Base-by-base conservation (phyloP, 2,329 filamentous ascomycete species). In the Atkinsonella hypoxylon region DNA sequence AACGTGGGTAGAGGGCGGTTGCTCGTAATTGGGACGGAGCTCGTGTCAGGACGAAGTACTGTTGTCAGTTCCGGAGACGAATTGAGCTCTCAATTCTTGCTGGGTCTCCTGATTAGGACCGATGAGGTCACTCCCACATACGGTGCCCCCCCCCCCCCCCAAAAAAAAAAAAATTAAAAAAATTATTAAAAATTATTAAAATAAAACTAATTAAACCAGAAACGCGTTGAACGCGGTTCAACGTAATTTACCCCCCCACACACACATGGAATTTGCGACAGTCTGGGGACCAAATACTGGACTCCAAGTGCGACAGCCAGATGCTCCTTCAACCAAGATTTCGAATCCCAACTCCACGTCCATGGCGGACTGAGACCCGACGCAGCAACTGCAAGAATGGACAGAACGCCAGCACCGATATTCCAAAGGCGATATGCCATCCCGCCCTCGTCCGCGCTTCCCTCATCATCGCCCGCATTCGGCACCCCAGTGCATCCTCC, bases 381-480 rank as follows among this genome's bases (percentile, higher is more conserved):
- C 18, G 30, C 10, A 15, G 17, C 10, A 13, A 12, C 18, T 8
- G 38, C 41, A 43, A 54, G 20, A 34, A 70, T 71, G 68, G 67
- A 71, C 57, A 60, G 61, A 53, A 69, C 66, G 46, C 67, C 68
- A 50, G 62, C 65, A 32, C 62, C 64, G 47, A 62, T 70, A 54
- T 70, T 69, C 50, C 66, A 67, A 55, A 63, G 59, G 46, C 59
- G 63, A 61, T 62, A 61, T 57, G 22, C 63, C 66, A 41, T 66
- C 62, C 10, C 52, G 9, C 6, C 53, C 5, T 71, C 72, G 3
- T 82, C 85, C 47, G 77, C 78, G 41, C 82, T 93, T 54, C 88
- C 88, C 4, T 95, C 90, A 0, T 95, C 89, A 0, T 95, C 89
- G 18, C 89, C 90, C 9, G 89, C 85, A 40, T 96, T 96, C 68